phyloP scores from a whole-genome alignment of 73 alveolate species.

The Blepharisma japonicum region DNA sequence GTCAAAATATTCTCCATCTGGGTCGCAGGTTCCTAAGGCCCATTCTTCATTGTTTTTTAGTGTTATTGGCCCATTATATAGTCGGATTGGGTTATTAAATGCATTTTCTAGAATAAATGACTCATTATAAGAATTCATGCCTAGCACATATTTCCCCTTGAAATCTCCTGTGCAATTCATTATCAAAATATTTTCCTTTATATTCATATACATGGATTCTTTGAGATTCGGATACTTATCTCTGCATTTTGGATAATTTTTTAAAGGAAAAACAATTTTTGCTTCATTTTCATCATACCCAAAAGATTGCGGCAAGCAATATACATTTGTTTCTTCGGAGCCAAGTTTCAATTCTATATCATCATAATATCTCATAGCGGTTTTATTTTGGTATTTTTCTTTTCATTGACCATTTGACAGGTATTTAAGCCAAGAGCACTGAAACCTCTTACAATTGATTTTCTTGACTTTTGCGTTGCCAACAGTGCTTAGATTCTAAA shows the following conservation, averaged over 20 bases:
- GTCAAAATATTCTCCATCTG: neutral
- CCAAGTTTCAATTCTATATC: too few relatives aligned
- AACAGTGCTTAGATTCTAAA: too few relatives aligned
- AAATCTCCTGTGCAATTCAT: neutral
- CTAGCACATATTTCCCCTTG: neutral
- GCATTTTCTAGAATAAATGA: neutral
- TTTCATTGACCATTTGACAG: too few relatives aligned
- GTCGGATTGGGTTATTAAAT: neutral
- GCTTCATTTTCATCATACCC: neutral
- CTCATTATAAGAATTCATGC: too few relatives aligned
- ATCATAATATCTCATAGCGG: too few relatives aligned
- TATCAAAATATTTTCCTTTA: neutral
- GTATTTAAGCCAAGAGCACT: too few relatives aligned
- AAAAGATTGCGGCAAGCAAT: neutral
- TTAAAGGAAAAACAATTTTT: neutral
- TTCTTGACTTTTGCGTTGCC: too few relatives aligned
- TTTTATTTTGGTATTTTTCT: too few relatives aligned
- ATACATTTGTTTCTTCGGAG: neutral
- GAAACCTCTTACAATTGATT: too few relatives aligned
- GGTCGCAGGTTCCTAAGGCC: conserved; percentile 5
- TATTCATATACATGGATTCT: neutral
- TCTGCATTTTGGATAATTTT: neutral
- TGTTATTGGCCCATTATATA: neutral
- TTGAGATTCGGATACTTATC: neutral
- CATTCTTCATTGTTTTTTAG: neutral